Base-by-base conservation (phyloP, 495 filamentous ascomycete species). In the Penicillium verhagenii region DNA sequence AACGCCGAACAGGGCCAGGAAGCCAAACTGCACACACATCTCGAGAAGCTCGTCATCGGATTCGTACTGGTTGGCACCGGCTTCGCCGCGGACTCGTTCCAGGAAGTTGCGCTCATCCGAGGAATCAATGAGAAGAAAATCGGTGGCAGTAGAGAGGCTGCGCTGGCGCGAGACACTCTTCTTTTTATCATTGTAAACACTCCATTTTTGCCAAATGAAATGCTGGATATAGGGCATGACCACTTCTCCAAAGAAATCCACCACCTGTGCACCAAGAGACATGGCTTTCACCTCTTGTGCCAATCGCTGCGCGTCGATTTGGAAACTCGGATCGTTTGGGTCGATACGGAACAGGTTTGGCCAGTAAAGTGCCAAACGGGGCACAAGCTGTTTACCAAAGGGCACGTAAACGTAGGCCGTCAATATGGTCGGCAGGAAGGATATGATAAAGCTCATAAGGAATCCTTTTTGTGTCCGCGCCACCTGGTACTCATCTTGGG, bases 351-450 rank as follows among this genome's bases (percentile, higher is more conserved):
- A n/a, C n/a, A n/a, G n/a, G n/a, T n/a, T n/a, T n/a, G n/a, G n/a
- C n/a, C n/a, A n/a, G n/a, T n/a, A n/a, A 96, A 65, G 64, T 96
- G n/a, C 85, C 10, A 98, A 80, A 57, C 92, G 85, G 0, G 94
- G 92, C 0, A 96, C 85, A 33, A 98, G 82, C 33, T 87, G 60
- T 54, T 81, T 83, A 9, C 88, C 94, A 68, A 98, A 98, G 0
- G 93, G 94, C 13, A 98, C 90, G 58, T 98, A 98, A 47, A 97
- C 84, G 62, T 96, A 98, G 3, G 94, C 92, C 0, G 93, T 97
- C 3, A 98, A 78, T 68, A 96, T 87, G 28, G 96, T 87, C 0
- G 90, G 88, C 4, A 96, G 81, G 65, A 96, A 98, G 0, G 92
- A 92, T 14, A 90, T 96, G 70, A 98, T 94, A 66, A 97, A 95